Evolutionary conservation across 805 yeast species (phyloP), one percentile per base, ranked within the genome.

Genomic region (Danielia oregonensis): DNA sequence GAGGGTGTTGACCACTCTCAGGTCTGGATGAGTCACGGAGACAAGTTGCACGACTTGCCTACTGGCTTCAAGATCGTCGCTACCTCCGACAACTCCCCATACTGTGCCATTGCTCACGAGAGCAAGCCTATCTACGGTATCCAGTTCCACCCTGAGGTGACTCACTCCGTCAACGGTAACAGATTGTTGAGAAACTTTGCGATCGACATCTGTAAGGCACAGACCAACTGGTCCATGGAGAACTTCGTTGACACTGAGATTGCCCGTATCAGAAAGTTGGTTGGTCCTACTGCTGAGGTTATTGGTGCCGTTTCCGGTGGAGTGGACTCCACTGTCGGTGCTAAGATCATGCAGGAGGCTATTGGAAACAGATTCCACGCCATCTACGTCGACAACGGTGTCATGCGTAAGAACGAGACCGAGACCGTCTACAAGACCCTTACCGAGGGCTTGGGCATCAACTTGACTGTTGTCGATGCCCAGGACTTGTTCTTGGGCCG

Each of bases 1-100:
- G 72, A 79, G 44, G 96, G 82, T 42, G 86, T 93, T 51, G 94
- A 88, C 64, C 83, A 93, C 70, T 87, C 95, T 40, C 89, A 83
- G 61, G 97, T 93, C 43, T 93, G 98, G 98, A 93, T 93, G 98
- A 89, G 97, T 31, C 98, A 93, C 65, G 96, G 96, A 57, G 98
- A 93, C 69, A 93, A 93, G 73, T 75, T 93, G 55, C 80, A 79
- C 53, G 85, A 91, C 35, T 75, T 93, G 50, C 98, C 98, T 53
- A 74, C 76, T 29, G 96, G 94, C 25, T 93, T 78, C 76, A 79
- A 82, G 61, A 77, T 84, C 41, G 87, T 89, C 42, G 98, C 97
- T 36, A 79, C 87, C 27, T 83, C 96, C 36, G 86, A 75, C 50
- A 93, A 93, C 76, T 93, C 97, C 27, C 98, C 97, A 39, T 93